phyloP scores from a whole-genome alignment of 805 yeast species.

The Saccharomyces mikatae region DNA sequence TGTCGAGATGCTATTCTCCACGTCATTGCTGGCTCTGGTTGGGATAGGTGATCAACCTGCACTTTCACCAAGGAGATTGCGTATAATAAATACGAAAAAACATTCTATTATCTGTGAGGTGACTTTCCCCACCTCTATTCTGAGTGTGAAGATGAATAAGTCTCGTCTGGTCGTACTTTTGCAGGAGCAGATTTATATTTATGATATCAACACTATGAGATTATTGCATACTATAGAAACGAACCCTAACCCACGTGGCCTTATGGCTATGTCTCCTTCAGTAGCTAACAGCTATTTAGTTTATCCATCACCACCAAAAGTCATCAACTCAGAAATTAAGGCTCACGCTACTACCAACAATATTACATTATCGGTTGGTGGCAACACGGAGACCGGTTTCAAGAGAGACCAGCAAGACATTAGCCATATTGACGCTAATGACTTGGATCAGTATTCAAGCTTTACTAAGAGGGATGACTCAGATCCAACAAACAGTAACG shows the following conservation, averaged over 20 bases:
- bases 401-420: conserved; percentile 14
- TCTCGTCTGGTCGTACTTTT: conserved; percentile 55
- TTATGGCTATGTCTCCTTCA: conserved; percentile 53
- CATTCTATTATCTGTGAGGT: conserved; percentile 58
- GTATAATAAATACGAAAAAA: conserved; percentile 71
- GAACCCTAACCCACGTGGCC: conserved; percentile 42
- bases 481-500: conserved; percentile 4
- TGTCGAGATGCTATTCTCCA: conserved; percentile 70
- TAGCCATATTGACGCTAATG: conserved; percentile 32
- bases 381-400: not conserved
- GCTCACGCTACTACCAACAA: conserved; percentile 27
- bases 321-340: conserved; percentile 30
- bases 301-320: conserved; percentile 70
- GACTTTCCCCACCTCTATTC: conserved; percentile 55
- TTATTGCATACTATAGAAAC: conserved; percentile 49
- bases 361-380: conserved; percentile 10
- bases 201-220: conserved; percentile 65
- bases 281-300: conserved; percentile 49
- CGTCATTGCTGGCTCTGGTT: conserved; percentile 65
- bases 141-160: conserved; percentile 57
- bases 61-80: conserved; percentile 71
- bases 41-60: conserved; percentile 61
- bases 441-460: conserved; percentile 15
- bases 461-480: not conserved
- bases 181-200: conserved; percentile 58